Conservation (phyloP, 2,329 filamentous ascomycete species). For the Periconia macrospinosa region DNA sequence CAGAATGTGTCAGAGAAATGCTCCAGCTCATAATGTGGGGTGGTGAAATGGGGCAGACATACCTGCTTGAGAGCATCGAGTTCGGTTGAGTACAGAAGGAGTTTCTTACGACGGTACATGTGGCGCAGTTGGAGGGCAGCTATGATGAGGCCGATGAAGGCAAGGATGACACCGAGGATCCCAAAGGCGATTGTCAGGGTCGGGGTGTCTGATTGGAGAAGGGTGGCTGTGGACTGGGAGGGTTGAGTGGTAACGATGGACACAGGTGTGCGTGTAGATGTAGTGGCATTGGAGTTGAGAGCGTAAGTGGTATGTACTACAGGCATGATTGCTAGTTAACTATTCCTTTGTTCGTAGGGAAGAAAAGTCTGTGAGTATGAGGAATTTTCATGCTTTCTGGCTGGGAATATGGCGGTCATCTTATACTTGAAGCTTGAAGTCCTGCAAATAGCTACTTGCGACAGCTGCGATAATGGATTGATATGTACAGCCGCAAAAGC, state of each 20-base stretch:
- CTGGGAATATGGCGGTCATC: no score
- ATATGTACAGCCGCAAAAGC: no score
- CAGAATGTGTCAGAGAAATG: not conserved
- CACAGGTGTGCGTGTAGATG: not conserved
- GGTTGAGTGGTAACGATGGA: not conserved
- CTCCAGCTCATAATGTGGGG: not conserved
- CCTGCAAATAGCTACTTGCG: no score
- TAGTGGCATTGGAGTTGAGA: not conserved
- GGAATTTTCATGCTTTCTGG: no score
- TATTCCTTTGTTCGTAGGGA: no score
- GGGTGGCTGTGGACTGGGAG: not conserved
- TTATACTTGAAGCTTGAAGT: no score
- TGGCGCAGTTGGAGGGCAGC: conserved; percentile 6
- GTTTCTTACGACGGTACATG: conserved; percentile 3
- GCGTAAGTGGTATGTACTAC: not conserved
- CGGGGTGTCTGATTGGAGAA: not conserved
- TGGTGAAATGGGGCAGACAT: not conserved
- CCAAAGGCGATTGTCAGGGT: conserved; percentile 1
- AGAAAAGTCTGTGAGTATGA: no score
- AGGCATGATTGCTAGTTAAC: not conserved
- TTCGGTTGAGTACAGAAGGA: not conserved
- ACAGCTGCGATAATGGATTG: no score
- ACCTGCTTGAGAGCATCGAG: not conserved
- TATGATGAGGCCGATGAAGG: conserved; percentile 1
- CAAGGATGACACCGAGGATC: conserved; percentile 1